These are phyloP conservation scores for Farysia itapuensis DNA, from an alignment of 1,284 basidiomycete species.

Conservation along the genomic window DNA sequence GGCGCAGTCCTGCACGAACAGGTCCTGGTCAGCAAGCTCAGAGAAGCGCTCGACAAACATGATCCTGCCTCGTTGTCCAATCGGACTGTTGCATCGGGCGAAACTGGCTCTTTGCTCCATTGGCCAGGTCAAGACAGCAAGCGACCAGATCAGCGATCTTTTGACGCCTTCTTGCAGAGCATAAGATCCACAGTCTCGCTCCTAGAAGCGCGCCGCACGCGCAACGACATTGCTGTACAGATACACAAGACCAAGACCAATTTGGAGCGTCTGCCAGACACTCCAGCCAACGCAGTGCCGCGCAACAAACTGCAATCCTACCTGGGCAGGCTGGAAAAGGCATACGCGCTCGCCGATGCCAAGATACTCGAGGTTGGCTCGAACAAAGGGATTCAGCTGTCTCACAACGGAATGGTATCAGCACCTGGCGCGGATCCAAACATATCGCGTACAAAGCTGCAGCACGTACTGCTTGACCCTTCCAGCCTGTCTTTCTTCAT, in stretches of 20 bases:
- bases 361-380: slow-evolving; percentile 75
- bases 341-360: slow-evolving; percentile 80
- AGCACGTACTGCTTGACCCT: slow-evolving; percentile 78
- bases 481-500: slow-evolving; percentile 90
- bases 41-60: slow-evolving; percentile 62
- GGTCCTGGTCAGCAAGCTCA: slow-evolving; percentile 65
- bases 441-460: slow-evolving; percentile 24
- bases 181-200: slow-evolving; percentile 26
- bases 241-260: slow-evolving; percentile 41
- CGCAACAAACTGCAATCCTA: slow-evolving; percentile 66
- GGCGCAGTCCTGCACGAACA: slow-evolving; percentile 86
- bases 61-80: slow-evolving; percentile 24
- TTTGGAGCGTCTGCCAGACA: slow-evolving; percentile 22
- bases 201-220: slow-evolving; percentile 38
- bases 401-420: neutral
- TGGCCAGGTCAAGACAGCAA: slow-evolving; percentile 19
- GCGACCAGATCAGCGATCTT: slow-evolving; percentile 29
- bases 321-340: slow-evolving; percentile 81
- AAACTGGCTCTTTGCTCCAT: slow-evolving; percentile 10
- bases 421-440: slow-evolving; percentile 23
- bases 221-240: slow-evolving; percentile 41
- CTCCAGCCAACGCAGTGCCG: slow-evolving; percentile 7
- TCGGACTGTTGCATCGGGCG: slow-evolving; percentile 9
- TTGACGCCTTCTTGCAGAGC: slow-evolving; percentile 30
- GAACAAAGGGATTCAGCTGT: slow-evolving; percentile 18